Evolutionary conservation across 108 stramenopile species (phyloP), one percentile per base, ranked within the genome.

Genomic region (Fragilaria crotonensis): DNA sequence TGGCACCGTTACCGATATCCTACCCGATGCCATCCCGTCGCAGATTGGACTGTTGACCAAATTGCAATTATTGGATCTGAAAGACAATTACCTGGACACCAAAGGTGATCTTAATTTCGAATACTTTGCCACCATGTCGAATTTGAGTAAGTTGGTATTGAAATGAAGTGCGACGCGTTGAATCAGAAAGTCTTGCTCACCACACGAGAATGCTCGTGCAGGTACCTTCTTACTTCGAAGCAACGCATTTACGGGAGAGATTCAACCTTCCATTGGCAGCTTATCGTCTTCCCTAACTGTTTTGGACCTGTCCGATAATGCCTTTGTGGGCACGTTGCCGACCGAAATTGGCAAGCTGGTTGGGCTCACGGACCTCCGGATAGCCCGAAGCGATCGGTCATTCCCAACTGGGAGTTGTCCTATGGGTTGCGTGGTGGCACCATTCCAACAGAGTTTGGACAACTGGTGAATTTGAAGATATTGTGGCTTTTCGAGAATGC

Each of bases 1-100:
- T 41, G 36, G 36, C 11, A 14, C 7, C 11, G 36, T 41, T 41
- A 7, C 7, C 7, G 7, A 7, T 7, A 41, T 41, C 7, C 36
- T 86, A 22, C 54, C 73, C 7, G 81, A 80, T 25, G 27, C 67
- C 9, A 67, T 86, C 3, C 85, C 85, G 17, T 31, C 66, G 25
- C 77, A 82, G 50, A 33, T 83, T 23, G 65, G 73, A 9, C 33
- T 52, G 21, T 52, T 86, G 23, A 52, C 74, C 14, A 60, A 75
- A 45, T 66, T 86, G 0, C 25, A 68, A 54, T 59, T 53, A 26
- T 52, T 86, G 5, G 79, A 72, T 32, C 20, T 86, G 2, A 74
- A 71, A n/a, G 63, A 78, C 36, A 86, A 86, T 54, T 41, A 11
- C 14, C 36, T 41, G 7, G 36, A 11, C 7, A 11, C 36, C 36